Base-by-base conservation (phyloP, 345 rosid species). In the Hirschfeldia incana region DNA sequence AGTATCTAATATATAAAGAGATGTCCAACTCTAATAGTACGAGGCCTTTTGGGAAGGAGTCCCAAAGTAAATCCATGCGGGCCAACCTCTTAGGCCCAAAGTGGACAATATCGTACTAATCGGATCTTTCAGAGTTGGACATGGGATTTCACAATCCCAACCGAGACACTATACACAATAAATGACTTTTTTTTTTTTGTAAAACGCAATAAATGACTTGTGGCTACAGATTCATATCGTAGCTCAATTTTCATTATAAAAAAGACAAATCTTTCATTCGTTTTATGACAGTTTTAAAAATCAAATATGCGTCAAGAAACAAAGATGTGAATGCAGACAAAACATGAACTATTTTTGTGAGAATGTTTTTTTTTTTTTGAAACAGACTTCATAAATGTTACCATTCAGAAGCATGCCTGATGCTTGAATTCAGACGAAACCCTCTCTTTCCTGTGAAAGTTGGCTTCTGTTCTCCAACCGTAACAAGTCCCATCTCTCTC, bases 331-430 rank as follows among this genome's bases (percentile, higher is more conserved):
- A 64, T 77, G 67, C 61, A 39, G 17, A 72, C 60, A 42, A 66
- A 67, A 44, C 33, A 76, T 71, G 73, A 79, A 79, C 17, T 9
- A 15, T 53, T 5, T 53, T 13, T 13, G 44, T 70, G 5, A 70
- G 4, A 63, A 77, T 26, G 55, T 46, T 46, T 51, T 51, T 46
- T 46, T 51, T 51, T 51, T 29, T 21, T 15, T 29, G 58, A 51
- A 16, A 15, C 26, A 53, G 59, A 53, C 10, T 53, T 5, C 28
- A 10, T 49, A 65, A 72, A 70, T 42, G 67, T 79, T 89, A 95
- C 98, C 99, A 95, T 88, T 93, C 99, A 67, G 98, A 86, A 75
- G 98, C 93, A 83, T 95, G 98, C 78, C 97, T 89, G 75, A 93
- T 91, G 59, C 87, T 95, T 12, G 98, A 89, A 75, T 86, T 91